Base-by-base conservation (phyloP, 352 stramenopile genomes). In the Phytophthora lateralis region DNA sequence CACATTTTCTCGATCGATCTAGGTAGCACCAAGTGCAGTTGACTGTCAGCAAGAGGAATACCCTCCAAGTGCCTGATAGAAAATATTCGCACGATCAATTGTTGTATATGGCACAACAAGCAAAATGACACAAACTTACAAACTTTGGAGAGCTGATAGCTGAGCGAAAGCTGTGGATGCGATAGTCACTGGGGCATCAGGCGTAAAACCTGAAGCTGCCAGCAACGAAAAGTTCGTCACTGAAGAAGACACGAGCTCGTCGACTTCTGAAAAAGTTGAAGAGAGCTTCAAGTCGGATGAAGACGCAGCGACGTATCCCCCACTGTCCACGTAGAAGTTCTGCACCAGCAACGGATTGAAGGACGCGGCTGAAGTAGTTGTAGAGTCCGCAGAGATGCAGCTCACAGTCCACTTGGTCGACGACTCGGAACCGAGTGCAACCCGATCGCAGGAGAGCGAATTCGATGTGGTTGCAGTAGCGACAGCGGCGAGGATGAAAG, bases 1-100 rank as follows among this genome's bases (percentile, higher is more conserved):
- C 41, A 80, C 74, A 89, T 73, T 60, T 77, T 64, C 59, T 76
- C 54, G 24, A 89, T 71, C 15, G 79, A 76, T 3, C 47, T 4
- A 29, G 79, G 77, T 9, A 89, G 63, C 27, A 81, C 48, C 11
- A 89, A 55, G 15, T 81, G 71, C 14, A 89, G 57, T 14, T 57
- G 29, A 3, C 26, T 51, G 9, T 69, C 50, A 20, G 59, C 66
- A 4, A 89, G 18, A 6, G 75, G 68, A 27, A 89, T 63, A 4
- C 78, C 68, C 17, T 72, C 60, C 15, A 89, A 69, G 10, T 78
- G 58, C 20, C 80, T 89, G 35, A 2, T 6, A 11, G 60, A 57
- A 39, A 37, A 48, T 9, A 34, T 21, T 41, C 5, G 15, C 5
- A 12, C 12, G 7, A 32, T 64, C 34, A 72, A 45, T 21, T 27